Conservation (phyloP, 257 asterid genomes). For the Solanum chmielewskii region DNA sequence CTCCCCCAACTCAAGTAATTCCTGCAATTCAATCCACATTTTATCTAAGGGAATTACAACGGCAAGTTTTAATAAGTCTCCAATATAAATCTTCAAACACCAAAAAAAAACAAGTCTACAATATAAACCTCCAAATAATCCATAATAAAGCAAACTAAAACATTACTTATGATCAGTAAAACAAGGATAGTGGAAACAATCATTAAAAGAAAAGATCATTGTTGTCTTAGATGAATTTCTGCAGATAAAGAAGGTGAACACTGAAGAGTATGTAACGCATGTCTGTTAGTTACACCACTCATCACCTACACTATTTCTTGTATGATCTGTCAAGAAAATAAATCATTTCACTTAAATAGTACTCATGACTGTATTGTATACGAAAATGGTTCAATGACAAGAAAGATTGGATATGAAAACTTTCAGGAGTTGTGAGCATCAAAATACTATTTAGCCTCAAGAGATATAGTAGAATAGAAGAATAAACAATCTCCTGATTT, state of each 20-base stretch:
- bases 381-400: neutral
- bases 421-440: neutral
- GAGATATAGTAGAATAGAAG: neutral
- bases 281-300: neutral
- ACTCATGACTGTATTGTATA: neutral
- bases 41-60: neutral
- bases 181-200: neutral
- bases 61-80: neutral
- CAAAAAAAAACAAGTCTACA: neutral
- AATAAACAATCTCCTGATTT: neutral
- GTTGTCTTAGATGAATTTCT: neutral
- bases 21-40: slow-evolving; percentile 27
- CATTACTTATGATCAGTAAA: neutral
- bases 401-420: neutral
- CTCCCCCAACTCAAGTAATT: slow-evolving; percentile 88
- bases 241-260: neutral
- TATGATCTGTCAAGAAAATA: neutral
- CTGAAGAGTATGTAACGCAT: neutral
- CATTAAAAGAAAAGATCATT: neutral
- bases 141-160: neutral
- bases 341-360: neutral
- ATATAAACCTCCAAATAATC: neutral
- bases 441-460: neutral
- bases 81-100: neutral
- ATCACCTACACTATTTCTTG: neutral